These are phyloP conservation scores for Vachellia pachyceras DNA, from an alignment of 306 rosid species.

Conservation along the genomic window DNA sequence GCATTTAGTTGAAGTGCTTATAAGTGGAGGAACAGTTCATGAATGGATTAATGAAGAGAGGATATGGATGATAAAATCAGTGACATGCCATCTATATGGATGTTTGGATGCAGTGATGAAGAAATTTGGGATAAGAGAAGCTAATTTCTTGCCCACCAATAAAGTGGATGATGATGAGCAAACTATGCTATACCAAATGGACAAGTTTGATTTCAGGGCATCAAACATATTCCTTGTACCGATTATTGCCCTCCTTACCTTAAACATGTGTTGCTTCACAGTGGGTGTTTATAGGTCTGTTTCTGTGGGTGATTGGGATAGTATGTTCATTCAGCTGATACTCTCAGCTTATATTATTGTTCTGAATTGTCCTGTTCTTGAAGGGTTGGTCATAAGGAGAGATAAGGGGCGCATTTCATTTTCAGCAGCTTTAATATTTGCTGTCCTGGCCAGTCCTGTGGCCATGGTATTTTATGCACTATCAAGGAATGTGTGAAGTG, in stretches of 20 bases:
- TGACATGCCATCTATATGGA: slow-evolving; percentile 55
- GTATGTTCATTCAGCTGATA: slow-evolving; percentile 39
- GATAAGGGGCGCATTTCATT: slow-evolving; percentile 44
- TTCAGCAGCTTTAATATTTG: slow-evolving; percentile 31
- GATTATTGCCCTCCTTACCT: slow-evolving; percentile 44
- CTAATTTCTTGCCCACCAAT: slow-evolving; percentile 60
- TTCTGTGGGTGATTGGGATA: slow-evolving; percentile 43
- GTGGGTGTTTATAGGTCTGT: slow-evolving; percentile 48
- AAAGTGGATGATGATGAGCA: slow-evolving; percentile 60
- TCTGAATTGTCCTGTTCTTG: slow-evolving; percentile 39
- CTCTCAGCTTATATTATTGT: slow-evolving; percentile 36
- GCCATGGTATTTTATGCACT: slow-evolving; percentile 24
- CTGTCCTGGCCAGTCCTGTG: slow-evolving; percentile 32
- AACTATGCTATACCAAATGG: slow-evolving; percentile 52
- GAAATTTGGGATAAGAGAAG: slow-evolving; percentile 52
- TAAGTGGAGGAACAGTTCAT: slow-evolving; percentile 51
- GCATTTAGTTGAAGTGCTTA: slow-evolving; percentile 54
- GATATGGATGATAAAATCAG: slow-evolving; percentile 65
- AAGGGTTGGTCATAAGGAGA: slow-evolving; percentile 36
- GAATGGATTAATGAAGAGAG: slow-evolving; percentile 60
- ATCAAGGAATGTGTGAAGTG: slow-evolving; percentile 27
- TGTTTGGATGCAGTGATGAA: slow-evolving; percentile 56
- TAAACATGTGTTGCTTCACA: slow-evolving; percentile 48
- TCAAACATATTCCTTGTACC: slow-evolving; percentile 61
- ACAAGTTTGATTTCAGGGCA: slow-evolving; percentile 59